Conservation (phyloP, 208 protist species). For the Perkinsela sp. region DNA sequence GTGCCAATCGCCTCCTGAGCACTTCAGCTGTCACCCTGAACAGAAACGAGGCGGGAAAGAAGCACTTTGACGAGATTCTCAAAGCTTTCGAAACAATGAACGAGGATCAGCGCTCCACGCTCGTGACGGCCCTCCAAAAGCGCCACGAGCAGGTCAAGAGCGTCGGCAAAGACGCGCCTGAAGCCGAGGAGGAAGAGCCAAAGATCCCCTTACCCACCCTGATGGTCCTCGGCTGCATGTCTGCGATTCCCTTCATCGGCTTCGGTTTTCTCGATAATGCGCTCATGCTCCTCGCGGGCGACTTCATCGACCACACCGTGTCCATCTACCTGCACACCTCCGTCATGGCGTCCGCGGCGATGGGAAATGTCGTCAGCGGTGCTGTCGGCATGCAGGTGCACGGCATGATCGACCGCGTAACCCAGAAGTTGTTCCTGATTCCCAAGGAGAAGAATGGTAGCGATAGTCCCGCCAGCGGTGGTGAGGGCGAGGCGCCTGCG, state of each 20-base stretch:
- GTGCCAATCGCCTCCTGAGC: too few species aligned
- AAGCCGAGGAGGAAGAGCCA: neutral
- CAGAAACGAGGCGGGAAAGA: too few species aligned
- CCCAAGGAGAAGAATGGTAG: neutral
- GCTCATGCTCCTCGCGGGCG: conserved; percentile 56
- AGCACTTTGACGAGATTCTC: too few species aligned
- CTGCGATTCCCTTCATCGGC: conserved; percentile 55
- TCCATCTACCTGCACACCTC: conserved; percentile 63
- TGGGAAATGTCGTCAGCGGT: conserved; percentile 62
- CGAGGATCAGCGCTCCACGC: too few species aligned
- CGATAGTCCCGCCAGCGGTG: neutral
- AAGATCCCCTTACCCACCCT: conserved; percentile 18
- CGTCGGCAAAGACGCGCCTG: too few species aligned
- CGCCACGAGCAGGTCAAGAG: too few species aligned
- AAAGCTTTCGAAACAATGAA: too few species aligned
- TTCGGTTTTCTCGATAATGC: conserved; percentile 68
- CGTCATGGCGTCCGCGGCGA: conserved; percentile 51
- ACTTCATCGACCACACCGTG: conserved; percentile 46
- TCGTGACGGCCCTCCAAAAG: too few species aligned
- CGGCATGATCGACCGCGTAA: conserved; percentile 51
- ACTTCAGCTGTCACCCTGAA: too few species aligned
- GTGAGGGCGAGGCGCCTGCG: neutral
- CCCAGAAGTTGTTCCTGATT: conserved; percentile 34
- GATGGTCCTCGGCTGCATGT: conserved; percentile 29
- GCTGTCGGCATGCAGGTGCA: conserved; percentile 62